Base-by-base conservation (phyloP, 2,329 filamentous ascomycete species). In the Curvularia sp. region DNA sequence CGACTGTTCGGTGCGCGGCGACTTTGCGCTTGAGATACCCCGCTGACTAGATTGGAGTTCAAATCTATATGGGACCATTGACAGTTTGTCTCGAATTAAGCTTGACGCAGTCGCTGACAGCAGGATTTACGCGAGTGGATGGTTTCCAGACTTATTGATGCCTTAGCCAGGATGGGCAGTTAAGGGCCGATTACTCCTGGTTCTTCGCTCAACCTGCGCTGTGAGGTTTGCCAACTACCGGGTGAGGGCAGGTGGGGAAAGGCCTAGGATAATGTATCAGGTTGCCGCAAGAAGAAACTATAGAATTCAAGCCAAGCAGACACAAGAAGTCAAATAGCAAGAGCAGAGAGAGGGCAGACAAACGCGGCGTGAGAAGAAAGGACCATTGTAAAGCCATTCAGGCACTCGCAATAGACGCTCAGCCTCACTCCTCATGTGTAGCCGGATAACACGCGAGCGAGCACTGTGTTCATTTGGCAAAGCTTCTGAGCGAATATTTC, bases 391-490 rank as follows among this genome's bases (percentile, higher is more conserved):
- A 51, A 33, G 56, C 39, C 18, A 18, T 43, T 53, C 49, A 49
- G 39, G 49, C 42, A 31, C 8, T 39, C 55, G 4, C 10, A 46
- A 22, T 39, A 24, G 26, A 30, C 26, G 46, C 63, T 62, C 59
- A 62, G 63, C 63, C 63, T 67, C 59, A 60, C 53, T 60, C 28
- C 10, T 55, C 48, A 44, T 57, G 39, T 26, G 61, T 50, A 44
- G 30, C 41, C 43, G 56, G 35, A 35, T 46, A n/a, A 50, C 38
- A 51, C 59, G 51, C 54, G 50, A 57, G 43, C 49, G 53, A 57
- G 43, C 49, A 54, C 43, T 43, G 13, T 26, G 33, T 51, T 41
- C 28, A 49, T 58, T 56, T 49, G 57, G 61, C 35, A 60, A 64
- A 63, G 63, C 58, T 62, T 62, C 54, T 41, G 44, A 42, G 49